phyloP scores from a whole-genome alignment of 371 early-diverging fungal genomes.

The Sporodiniella umbellata region DNA sequence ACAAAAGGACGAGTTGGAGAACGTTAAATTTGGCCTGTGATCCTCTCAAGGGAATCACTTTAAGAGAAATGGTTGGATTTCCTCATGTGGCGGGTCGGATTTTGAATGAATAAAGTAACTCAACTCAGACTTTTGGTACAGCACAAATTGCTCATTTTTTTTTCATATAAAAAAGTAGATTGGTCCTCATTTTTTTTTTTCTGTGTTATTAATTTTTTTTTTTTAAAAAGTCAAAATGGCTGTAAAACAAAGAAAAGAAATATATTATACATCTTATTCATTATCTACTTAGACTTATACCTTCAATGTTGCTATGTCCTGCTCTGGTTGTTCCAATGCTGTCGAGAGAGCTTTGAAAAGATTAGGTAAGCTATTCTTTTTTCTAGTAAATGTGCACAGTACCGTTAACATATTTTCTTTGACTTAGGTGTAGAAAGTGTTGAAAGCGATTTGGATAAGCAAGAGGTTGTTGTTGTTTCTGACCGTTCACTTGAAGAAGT shows the following conservation, averaged over 20 bases:
- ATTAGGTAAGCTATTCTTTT: conserved; percentile 59
- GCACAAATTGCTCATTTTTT: conserved; percentile 2
- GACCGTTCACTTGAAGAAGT: conserved; percentile 55
- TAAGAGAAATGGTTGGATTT: conserved; percentile 23
- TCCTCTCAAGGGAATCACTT: conserved; percentile 43
- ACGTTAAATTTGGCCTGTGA: conserved; percentile 53
- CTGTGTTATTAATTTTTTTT: neutral
- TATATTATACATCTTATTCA: too few species aligned
- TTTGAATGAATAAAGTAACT: neutral
- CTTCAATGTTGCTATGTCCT: conserved; percentile 81
- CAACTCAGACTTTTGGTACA: neutral
- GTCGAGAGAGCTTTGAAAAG: conserved; percentile 69
- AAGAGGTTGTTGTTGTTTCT: conserved; percentile 59
- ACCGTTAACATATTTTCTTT: too few species aligned
- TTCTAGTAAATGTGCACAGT: too few species aligned
- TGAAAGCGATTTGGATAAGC: conserved; percentile 68
- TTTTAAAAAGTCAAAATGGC: conserved; percentile 6
- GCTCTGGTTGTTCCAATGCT: conserved; percentile 79
- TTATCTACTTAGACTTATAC: conserved; percentile 47
- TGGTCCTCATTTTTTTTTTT: conserved; percentile 2
- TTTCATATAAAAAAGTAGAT: neutral
- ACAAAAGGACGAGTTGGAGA: conserved; percentile 50
- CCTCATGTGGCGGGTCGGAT: conserved; percentile 12
- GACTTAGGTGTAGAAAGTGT: conserved; percentile 57
- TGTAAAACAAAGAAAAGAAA: conserved; percentile 2